Percentiles rank a stretch among this genome's conserved stretches.
Evolutionary conservation across 768 basidiomycete genomes (phyloP).

Genomic region (Leccinum variicolor): DNA sequence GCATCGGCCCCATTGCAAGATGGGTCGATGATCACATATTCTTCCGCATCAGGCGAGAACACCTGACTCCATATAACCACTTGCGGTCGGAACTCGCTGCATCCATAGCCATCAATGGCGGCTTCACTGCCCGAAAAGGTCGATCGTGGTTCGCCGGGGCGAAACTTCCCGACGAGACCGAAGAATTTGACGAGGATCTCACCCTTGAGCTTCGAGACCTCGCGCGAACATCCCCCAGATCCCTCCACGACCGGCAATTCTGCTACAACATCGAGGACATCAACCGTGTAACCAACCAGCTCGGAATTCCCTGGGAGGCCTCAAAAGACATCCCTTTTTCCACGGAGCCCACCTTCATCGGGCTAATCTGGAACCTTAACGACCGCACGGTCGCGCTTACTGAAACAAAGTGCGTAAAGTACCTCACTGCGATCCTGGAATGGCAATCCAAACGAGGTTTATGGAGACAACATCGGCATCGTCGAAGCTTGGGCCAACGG

Average conservation of each 20-base stretch:
- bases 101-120: background rate
- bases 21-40: background rate
- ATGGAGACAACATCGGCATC: background rate
- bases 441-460: background rate
- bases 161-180: background rate
- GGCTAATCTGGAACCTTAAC: conserved; percentile 15
- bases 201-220: no score
- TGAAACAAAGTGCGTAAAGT: background rate
- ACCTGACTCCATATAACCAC: background rate
- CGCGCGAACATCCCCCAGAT: no score
- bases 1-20: background rate
- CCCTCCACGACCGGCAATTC: no score
- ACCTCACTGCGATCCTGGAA: background rate
- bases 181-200: background rate
- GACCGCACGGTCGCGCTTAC: background rate
- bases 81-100: background rate
- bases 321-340: background rate
- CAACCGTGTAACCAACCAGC: rapidly evolving
- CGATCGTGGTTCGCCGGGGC: background rate
- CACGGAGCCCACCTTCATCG: conserved; percentile 20
- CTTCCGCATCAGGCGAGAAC: background rate
- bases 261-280: background rate
- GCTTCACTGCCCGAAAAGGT: background rate
- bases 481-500: background rate
- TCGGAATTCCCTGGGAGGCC: background rate